phyloP scores from a whole-genome alignment of 305 asterid genomes.

The Fraxinus ornus region DNA sequence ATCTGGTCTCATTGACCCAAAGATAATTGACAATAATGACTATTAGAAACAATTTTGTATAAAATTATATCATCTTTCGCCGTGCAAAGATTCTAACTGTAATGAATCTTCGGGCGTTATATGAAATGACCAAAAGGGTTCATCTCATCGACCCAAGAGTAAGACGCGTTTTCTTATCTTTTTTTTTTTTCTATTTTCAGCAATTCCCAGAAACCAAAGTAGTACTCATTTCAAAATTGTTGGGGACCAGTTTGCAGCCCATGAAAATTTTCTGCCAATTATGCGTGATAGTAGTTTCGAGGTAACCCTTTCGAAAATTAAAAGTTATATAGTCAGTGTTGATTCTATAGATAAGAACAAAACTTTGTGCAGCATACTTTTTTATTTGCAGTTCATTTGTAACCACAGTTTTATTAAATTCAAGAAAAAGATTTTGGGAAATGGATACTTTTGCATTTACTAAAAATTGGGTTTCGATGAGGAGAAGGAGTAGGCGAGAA shows the following conservation, averaged over 20 bases:
- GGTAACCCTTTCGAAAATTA: background rate
- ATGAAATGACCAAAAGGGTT: background rate
- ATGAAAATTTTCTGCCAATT: background rate
- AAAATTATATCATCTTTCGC: background rate
- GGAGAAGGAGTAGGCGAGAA: background rate
- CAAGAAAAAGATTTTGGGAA: conserved; percentile 21
- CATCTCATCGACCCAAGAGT: background rate
- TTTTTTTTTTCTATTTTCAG: background rate
- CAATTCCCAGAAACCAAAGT: background rate
- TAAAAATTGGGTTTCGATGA: conserved; percentile 11
- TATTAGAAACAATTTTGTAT: background rate
- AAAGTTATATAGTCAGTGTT: background rate
- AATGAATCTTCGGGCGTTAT: background rate
- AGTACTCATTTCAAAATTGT: background rate
- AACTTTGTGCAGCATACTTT: background rate
- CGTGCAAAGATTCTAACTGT: background rate
- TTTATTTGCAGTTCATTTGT: background rate
- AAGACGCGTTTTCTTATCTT: background rate
- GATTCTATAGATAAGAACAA: background rate
- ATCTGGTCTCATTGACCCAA: conserved; percentile 32
- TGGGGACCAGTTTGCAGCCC: background rate
- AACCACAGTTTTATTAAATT: background rate
- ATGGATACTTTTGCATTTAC: conserved; percentile 13
- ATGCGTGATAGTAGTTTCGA: background rate
- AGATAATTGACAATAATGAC: conserved; percentile 22